Conservation (phyloP, 164 flowering plant genomes). For the Vitis rotundifolia region DNA sequence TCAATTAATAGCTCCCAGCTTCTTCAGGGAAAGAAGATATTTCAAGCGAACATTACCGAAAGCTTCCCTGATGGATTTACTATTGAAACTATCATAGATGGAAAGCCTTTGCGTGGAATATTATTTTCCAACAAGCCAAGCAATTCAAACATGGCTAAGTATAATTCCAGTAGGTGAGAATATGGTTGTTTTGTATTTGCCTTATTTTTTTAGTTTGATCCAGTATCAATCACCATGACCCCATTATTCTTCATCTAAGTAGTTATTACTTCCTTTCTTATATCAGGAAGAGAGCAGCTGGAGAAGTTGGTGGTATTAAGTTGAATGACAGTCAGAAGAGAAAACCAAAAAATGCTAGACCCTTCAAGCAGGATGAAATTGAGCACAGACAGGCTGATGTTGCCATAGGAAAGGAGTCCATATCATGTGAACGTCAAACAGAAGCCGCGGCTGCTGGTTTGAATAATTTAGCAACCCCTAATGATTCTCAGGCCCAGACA, state of each 20-base stretch:
- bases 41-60: conserved; percentile 85
- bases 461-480: conserved; percentile 30
- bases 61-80: conserved; percentile 62
- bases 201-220: not conserved
- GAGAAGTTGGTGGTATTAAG: conserved; percentile 23
- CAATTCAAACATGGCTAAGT: conserved; percentile 22
- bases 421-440: conserved; percentile 25
- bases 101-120: conserved; percentile 90
- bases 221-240: not conserved
- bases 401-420: conserved; percentile 27
- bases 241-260: not conserved
- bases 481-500: conserved; percentile 21
- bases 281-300: conserved; percentile 46
- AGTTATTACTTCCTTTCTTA: not conserved
- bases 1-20: conserved; percentile 30
- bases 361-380: conserved; percentile 11
- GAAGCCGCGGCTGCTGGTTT: conserved; percentile 32
- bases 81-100: conserved; percentile 86
- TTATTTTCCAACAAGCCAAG: conserved; percentile 62
- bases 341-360: conserved; percentile 25
- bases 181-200: not conserved
- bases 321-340: conserved; percentile 27
- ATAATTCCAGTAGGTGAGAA: conserved; percentile 52
- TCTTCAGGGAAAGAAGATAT: conserved; percentile 53
- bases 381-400: conserved; percentile 28